Base-by-base conservation (phyloP, 371 early-diverging fungal species). In the Chytridium lagenaria region DNA sequence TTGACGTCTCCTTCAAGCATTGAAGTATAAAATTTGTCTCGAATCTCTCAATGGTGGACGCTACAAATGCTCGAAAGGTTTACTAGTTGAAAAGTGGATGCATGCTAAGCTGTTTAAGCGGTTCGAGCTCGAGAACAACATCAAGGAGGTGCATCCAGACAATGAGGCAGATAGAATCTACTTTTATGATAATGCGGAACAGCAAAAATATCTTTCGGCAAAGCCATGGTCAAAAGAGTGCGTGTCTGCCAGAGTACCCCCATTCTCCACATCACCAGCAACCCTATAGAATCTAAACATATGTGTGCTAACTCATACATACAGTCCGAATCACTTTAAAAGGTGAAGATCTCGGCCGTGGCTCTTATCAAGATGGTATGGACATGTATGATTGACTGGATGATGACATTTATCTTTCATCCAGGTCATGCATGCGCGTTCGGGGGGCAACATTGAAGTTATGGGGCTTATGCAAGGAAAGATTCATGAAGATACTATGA, bases 391-490 rank as follows among this genome's bases (percentile, higher is more conserved):
- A 26, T 0, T 44, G 22, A 16, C n/a, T 63, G 55, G 36, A 34
- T 33, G 37, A 23, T 55, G 16, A 0, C 38, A 19, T 38, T 15
- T n/a, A n/a, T 57, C 38, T 57, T 70, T 10, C 15, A 61, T 50
- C 0, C 51, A 95, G 95, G 92, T 92, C 44, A 93, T 93, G 88
- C 99, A 98, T 80, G 97, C 99, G 30, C 90, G 94, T 50, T 94
- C 95, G 0, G 99, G 99, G 50, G 98, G 97, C 67, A 90, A 89
- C 71, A 93, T 98, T 74, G 98, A 98, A 86, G 92, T 98, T 39
- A 98, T 98, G 99, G 99, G 99, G 0, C 83, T 96, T 63, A 94
- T 98, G 96, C 95, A 95, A 80, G 99, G 99, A 40, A 97, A 96
- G 75, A 88, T 98, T 7, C 78, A 85, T 22, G 95, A 90, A 50